Percentiles rank a stretch among this genome's conserved stretches.
Conservation (phyloP, 2,329 filamentous ascomycete genomes). For the Saccharata proteae region DNA sequence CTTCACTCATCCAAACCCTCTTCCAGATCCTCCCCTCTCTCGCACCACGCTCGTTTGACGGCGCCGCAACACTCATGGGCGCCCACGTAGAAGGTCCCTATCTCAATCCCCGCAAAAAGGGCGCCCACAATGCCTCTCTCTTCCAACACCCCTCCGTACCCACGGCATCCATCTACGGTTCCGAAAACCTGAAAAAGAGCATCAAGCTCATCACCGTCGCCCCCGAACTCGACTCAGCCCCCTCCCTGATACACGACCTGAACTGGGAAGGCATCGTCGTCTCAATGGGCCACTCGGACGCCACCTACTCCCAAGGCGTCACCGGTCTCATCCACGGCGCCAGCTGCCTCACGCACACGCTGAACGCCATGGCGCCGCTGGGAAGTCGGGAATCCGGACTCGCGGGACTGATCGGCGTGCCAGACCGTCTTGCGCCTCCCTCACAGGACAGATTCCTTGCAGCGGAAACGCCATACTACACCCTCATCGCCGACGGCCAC, state of each 20-base stretch:
- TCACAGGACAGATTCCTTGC: too few species aligned
- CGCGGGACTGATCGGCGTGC: constrained; percentile 29
- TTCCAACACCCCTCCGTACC: constrained; percentile 26
- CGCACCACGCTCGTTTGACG: constrained; percentile 26
- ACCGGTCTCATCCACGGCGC: constrained; percentile 36
- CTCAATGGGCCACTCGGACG: constrained; percentile 40
- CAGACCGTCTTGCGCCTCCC: constrained; percentile 2
- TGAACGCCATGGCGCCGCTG: constrained; percentile 43
- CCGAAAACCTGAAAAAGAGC: constrained; percentile 21
- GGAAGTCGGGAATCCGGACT: constrained; percentile 40
- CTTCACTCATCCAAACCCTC: constrained; percentile 3
- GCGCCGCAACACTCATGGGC: constrained; percentile 39
- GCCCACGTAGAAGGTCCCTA: constrained; percentile 47
- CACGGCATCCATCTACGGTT: constrained; percentile 35
- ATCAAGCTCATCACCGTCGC: constrained; percentile 42
- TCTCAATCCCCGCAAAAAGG: constrained; percentile 40
- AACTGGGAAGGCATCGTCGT: constrained; percentile 29
- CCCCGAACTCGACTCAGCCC: constrained; percentile 36
- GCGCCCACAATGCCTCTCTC: constrained; percentile 38
- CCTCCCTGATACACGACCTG: constrained; percentile 31
- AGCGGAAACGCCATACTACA: constrained; percentile 33
- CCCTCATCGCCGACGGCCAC: constrained; percentile 41
- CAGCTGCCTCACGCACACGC: constrained; percentile 40
- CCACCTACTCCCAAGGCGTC: constrained; percentile 34
- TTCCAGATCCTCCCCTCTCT: constrained; percentile 37